Evolutionary conservation across 106 monocot species (phyloP).

Genomic region (Dendrobium huoshanense): DNA sequence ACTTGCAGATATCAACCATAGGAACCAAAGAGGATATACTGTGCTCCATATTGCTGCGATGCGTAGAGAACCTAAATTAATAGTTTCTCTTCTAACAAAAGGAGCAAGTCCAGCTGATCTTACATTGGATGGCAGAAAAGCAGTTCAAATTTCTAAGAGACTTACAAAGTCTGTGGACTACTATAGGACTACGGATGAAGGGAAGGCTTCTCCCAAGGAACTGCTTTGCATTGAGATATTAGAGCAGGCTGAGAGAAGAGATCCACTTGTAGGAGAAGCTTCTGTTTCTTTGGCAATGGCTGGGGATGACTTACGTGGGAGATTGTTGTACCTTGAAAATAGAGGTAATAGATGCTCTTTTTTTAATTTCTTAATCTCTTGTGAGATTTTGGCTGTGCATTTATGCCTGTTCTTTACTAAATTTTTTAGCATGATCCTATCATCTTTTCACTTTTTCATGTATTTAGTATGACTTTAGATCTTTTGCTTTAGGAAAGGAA

Average conservation of each 20-base stretch:
- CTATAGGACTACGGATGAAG: slow-evolving; percentile 30
- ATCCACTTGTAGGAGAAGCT: slow-evolving; percentile 49
- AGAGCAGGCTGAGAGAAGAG: slow-evolving; percentile 62
- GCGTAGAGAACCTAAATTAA: slow-evolving; percentile 69
- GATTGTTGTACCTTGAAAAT: slow-evolving; percentile 76
- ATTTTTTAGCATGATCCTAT: neutral
- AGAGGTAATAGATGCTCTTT: slow-evolving; percentile 45
- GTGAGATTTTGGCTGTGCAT: neutral
- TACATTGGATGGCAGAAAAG: slow-evolving; percentile 58
- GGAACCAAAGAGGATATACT: slow-evolving; percentile 57
- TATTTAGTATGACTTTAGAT: neutral
- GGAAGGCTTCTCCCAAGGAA: slow-evolving; percentile 42
- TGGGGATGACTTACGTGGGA: slow-evolving; percentile 40
- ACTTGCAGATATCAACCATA: slow-evolving; percentile 67
- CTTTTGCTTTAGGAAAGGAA: neutral
- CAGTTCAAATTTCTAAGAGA: slow-evolving; percentile 66
- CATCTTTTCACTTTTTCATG: neutral
- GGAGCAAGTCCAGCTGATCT: slow-evolving; percentile 61
- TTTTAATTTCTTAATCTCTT: neutral
- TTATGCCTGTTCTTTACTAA: neutral
- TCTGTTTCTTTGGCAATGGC: slow-evolving; percentile 37
- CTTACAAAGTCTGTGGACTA: slow-evolving; percentile 57
- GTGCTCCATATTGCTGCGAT: slow-evolving; percentile 78
- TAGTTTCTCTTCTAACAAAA: slow-evolving; percentile 65
- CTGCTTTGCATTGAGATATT: slow-evolving; percentile 72